Evolutionary conservation across 306 rosid species (phyloP), one percentile per base, ranked within the genome.

Genomic region (Lathyrus aphaca): DNA sequence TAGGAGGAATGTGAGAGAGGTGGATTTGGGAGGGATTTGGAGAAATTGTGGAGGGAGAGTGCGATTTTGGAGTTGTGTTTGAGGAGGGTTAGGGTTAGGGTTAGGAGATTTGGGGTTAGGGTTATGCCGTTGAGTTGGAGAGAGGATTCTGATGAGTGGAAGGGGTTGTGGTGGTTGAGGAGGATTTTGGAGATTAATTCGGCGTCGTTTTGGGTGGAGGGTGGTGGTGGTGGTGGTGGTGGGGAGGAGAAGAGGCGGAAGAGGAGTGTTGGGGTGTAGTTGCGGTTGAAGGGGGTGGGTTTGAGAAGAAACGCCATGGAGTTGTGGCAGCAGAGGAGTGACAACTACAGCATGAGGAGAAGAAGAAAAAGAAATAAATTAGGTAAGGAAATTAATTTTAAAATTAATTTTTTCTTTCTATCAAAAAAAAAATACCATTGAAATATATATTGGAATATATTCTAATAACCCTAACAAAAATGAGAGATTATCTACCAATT

Each of bases 91-190:
- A 93, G 91, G 73, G 91, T 87, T 5, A 83, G 82, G 64, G 81
- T 61, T 64, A 90, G 84, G 21, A 93, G 94, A 19, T 69, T 42
- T 1, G 94, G 44, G 62, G 96, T 79, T 48, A 90, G 80, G 50
- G 89, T 69, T 54, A 90, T 75, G 75, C 96, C 96, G 21, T 88
- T 80, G 77, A 93, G 98, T 32, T 93, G 89, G 69, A 86, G 90
- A 11, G 86, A 82, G 38, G 90, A 85, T 57, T 93, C 96, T 74
- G 72, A 78, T 29, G 90, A 79, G 75, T 93, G 98, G 76, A 82
- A 93, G 1, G 98, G 98, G 69, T 93, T 90, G 85, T 90, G 90
- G 45, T 93, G 98, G n/a, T 71, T 72, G 48, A 88, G 74, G 35
- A 93, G 96, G 66, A 93, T 73, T 14, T 82, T 77, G 0, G 91